Conservation (phyloP, 495 filamentous ascomycete genomes). For the Tuber umbilicatum region DNA sequence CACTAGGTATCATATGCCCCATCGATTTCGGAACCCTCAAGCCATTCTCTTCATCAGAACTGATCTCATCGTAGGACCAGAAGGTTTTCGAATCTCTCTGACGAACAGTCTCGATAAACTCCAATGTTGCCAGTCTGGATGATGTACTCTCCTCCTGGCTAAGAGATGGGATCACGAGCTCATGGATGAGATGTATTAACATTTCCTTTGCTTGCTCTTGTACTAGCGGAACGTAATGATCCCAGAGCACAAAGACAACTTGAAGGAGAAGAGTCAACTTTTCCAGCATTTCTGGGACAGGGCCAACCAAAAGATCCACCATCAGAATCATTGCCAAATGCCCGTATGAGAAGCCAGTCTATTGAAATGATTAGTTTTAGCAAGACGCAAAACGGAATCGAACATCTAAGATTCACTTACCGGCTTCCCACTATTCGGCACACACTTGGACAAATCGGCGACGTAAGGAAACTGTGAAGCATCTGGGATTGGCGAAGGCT, state of each 20-base stretch:
- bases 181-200: constrained; percentile 95
- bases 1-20: constrained; percentile 69
- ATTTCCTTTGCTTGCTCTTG: constrained; percentile 96
- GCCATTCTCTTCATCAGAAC: constrained; percentile 62
- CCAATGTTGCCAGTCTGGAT: constrained; percentile 69
- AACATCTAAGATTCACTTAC: constrained; percentile 41
- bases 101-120: constrained; percentile 84
- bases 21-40: constrained; percentile 81
- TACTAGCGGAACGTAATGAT: constrained; percentile 89
- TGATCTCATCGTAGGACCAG: constrained; percentile 91
- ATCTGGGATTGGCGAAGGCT: constrained; percentile 63
- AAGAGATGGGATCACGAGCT: constrained; percentile 84
- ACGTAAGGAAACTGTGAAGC: constrained; percentile 72
- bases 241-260: constrained; percentile 89
- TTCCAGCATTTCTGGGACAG: constrained; percentile 67
- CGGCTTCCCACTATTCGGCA: constrained; percentile 86
- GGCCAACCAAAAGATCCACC: constrained; percentile 92
- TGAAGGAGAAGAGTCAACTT: constrained; percentile 80
- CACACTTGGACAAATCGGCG: constrained; percentile 68
- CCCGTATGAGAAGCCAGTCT: constrained; percentile 77
- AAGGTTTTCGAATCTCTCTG: constrained; percentile 76
- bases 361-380: constrained; percentile 20
- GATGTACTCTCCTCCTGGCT: constrained; percentile 60
- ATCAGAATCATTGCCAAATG: constrained; percentile 89
- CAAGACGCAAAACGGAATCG: constrained; percentile 22